Percentiles rank a stretch among this genome's conserved stretches.
phyloP scores from a whole-genome alignment of 2,329 filamentous ascomycete species.

The Phialophora macrospora region DNA sequence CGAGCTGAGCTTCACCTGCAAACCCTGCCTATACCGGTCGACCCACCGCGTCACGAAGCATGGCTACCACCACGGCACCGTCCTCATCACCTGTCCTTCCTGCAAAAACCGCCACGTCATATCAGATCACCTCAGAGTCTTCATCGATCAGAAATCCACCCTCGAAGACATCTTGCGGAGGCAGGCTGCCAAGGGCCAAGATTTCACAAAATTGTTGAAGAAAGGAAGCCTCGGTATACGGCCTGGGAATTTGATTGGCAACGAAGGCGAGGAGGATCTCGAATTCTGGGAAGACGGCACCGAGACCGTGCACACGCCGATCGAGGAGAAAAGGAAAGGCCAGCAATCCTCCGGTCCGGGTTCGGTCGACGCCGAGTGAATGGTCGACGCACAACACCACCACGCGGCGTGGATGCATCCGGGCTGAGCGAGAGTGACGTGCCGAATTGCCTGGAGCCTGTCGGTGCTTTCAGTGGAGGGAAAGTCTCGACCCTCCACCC shows the following conservation, averaged over 20 bases:
- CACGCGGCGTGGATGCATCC: neutral
- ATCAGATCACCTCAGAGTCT: conserved; percentile 78
- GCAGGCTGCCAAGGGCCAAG: conserved; percentile 57
- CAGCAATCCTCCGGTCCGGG: neutral
- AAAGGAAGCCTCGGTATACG: conserved; percentile 73
- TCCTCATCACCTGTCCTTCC: conserved; percentile 83
- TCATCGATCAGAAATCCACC: conserved; percentile 50
- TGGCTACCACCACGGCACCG: conserved; percentile 88
- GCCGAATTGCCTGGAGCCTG: neutral
- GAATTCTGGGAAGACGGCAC: conserved; percentile 86
- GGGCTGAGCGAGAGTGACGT: neutral
- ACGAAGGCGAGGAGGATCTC: conserved; percentile 75
- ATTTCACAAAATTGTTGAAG: conserved; percentile 67
- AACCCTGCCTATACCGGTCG: conserved; percentile 79
- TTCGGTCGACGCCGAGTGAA: neutral
- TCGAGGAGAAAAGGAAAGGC: conserved; percentile 10
- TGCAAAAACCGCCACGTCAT: conserved; percentile 92
- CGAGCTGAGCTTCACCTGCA: conserved; percentile 89
- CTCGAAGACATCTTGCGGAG: conserved; percentile 51
- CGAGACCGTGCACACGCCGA: conserved; percentile 41
- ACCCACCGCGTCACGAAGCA: conserved; percentile 88
- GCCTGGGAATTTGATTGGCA: conserved; percentile 60
- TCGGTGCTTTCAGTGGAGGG: neutral
- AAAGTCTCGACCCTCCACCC: neutral
- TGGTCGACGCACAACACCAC: neutral